phyloP scores from a whole-genome alignment of 345 rosid species.

The Leavenworthia alabamica region DNA sequence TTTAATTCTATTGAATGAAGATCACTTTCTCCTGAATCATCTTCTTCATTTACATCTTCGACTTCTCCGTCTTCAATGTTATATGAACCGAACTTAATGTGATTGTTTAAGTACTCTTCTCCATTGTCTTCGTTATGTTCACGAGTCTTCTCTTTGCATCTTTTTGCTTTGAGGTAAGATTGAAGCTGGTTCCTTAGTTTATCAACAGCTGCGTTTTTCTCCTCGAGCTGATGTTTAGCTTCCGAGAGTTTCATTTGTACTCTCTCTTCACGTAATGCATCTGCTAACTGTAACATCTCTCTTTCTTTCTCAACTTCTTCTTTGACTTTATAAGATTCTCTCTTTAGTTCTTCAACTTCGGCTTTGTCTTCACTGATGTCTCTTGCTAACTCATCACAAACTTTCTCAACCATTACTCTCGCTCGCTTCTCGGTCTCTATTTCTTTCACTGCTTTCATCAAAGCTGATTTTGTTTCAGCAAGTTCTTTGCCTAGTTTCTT shows the following conservation, averaged over 20 bases:
- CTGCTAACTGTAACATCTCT: conserved; percentile 76
- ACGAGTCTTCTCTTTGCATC: conserved; percentile 49
- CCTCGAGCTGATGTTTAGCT: conserved; percentile 72
- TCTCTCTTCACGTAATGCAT: conserved; percentile 61
- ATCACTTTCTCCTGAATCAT: conserved; percentile 75
- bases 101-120: conserved; percentile 45
- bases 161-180: conserved; percentile 63
- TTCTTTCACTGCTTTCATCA: conserved; percentile 67
- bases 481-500: conserved; percentile 87
- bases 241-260: conserved; percentile 73
- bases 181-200: conserved; percentile 79
- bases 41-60: conserved; percentile 51
- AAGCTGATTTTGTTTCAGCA: conserved; percentile 62
- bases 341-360: conserved; percentile 57
- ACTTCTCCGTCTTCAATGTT: conserved; percentile 57
- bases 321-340: conserved; percentile 52
- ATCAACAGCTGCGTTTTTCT: conserved; percentile 76
- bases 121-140: conserved; percentile 43
- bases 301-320: conserved; percentile 78
- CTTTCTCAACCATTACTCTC: conserved; percentile 70
- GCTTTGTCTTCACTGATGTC: conserved; percentile 56
- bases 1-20: conserved; percentile 79
- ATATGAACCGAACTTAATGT: conserved; percentile 35
- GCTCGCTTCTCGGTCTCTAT: conserved; percentile 81
- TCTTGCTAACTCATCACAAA: conserved; percentile 72